phyloP scores from a whole-genome alignment of 2,329 filamentous ascomycete species.

The Hansfordia pulvinata region DNA sequence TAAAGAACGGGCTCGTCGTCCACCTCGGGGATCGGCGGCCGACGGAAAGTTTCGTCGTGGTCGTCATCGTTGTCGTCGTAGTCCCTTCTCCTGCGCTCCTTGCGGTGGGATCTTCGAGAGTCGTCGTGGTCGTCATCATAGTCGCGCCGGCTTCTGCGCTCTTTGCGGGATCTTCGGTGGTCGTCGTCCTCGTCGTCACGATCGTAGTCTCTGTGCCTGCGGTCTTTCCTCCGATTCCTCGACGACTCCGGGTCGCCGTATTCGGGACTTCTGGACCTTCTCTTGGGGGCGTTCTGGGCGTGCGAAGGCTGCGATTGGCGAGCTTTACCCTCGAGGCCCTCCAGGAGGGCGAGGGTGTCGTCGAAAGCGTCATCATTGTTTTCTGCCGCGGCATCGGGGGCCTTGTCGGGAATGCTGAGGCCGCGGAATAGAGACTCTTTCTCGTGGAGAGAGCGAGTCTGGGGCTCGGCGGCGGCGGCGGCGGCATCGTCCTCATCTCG shows the following conservation, averaged over 20 bases:
- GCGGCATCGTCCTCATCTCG: slow-evolving; percentile 19
- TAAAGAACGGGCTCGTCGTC: slow-evolving; percentile 70
- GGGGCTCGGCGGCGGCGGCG: slow-evolving; percentile 20
- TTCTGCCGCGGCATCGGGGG: slow-evolving; percentile 20
- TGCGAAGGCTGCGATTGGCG: slow-evolving; percentile 19
- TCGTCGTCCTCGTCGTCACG: slow-evolving; percentile 16
- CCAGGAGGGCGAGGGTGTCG: slow-evolving; percentile 85
- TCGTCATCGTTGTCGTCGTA: slow-evolving; percentile 27
- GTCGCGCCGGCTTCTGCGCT: slow-evolving; percentile 30
- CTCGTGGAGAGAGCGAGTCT: slow-evolving; percentile 40
- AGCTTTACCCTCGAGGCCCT: slow-evolving; percentile 62
- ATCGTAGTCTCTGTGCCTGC: slow-evolving; percentile 20
- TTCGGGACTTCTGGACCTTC: slow-evolving; percentile 27
- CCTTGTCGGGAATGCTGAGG: slow-evolving; percentile 71
- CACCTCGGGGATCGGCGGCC: slow-evolving; percentile 56
- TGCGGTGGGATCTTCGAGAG: slow-evolving; percentile 43
- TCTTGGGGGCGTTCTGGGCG: too few species aligned
- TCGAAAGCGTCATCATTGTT: slow-evolving; percentile 64
- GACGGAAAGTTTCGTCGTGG: slow-evolving; percentile 47
- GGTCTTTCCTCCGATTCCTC: slow-evolving; percentile 30
- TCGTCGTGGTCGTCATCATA: slow-evolving; percentile 42
- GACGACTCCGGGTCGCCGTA: slow-evolving; percentile 29
- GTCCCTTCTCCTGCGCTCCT: slow-evolving; percentile 26
- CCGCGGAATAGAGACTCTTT: slow-evolving; percentile 87
- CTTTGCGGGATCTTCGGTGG: slow-evolving; percentile 21